Evolutionary conservation across 306 rosid species (phyloP), one percentile per base, ranked within the genome.

Genomic region (Styphnolobium japonicum): DNA sequence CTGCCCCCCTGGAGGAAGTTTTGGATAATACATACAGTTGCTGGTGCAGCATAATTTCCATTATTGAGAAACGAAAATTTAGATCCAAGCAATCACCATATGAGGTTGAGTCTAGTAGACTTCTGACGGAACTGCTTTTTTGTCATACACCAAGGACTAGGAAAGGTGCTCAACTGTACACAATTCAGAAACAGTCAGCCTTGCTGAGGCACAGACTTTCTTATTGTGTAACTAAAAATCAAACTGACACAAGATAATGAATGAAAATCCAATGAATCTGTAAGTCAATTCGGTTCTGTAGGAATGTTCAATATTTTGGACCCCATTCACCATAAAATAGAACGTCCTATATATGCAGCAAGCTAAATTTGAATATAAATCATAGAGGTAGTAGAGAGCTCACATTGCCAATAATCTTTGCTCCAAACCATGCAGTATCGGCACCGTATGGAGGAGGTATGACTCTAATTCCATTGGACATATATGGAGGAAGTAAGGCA

Each of bases 341-440:
- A 76, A 62, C 65, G 51, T 14, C 11, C 43, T 14, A 66, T n/a
- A n/a, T n/a, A n/a, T 10, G 18, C 10, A 58, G 58, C 22, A 14
- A 65, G 71, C 66, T 60, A 39, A 67, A 48, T 78, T 73, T 61
- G 16, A 33, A 55, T 48, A 57, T 18, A 64, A 42, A 71, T 42
- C 33, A 21, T 22, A 43, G 57, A 46, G 49, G 39, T 39, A 63
- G 71, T 33, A 45, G 45, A 73, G 21, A 60, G 80, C 97, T 88
- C 83, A 92, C 98, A 73, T 86, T 95, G 90, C 96, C 83, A 82
- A 95, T 86, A 60, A 89, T 82, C 82, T 90, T 91, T 6, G 89
- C 98, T 71, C 98, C 98, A 75, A 88, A 95, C 98, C 98, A 92
- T 71, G 93, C 91, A 19, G 97, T 83, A 53, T 92, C 92, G 4